Evolutionary conservation across 202 grass and related monocot genomes (phyloP).

Genomic region (Hordeum pubiflorum): DNA sequence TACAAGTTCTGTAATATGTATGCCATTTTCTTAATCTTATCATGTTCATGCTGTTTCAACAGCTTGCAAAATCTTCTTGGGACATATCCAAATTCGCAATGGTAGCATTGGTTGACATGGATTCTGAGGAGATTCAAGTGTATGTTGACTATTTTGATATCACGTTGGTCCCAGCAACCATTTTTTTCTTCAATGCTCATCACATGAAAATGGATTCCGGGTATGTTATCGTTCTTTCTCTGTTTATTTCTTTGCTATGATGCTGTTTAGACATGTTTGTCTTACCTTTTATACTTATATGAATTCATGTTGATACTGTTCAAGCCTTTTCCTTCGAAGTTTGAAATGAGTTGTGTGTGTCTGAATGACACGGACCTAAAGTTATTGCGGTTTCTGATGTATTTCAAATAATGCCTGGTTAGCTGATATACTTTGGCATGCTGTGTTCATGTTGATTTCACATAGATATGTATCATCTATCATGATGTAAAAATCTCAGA

Average conservation of each 20-base stretch:
- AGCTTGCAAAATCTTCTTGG: conserved; percentile 54
- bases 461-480: background rate
- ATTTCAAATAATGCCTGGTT: background rate
- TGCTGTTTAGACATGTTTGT: background rate
- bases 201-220: conserved; percentile 98
- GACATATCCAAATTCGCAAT: conserved; percentile 67
- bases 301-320: background rate
- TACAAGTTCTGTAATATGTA: background rate
- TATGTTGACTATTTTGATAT: conserved; percentile 90
- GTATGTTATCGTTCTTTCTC: conserved; percentile 15
- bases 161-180: conserved; percentile 57
- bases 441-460: background rate
- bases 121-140: conserved; percentile 70
- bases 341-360: background rate
- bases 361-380: background rate
- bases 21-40: background rate
- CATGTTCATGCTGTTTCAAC: background rate
- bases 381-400: background rate
- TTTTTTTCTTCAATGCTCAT: conserved; percentile 97
- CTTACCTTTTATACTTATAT: background rate
- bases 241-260: background rate
- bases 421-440: background rate
- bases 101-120: conserved; percentile 61
- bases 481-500: background rate
- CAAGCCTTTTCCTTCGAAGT: background rate